Conservation (phyloP, 176 grass and related monocot species). For the Ensete ventricosum region DNA sequence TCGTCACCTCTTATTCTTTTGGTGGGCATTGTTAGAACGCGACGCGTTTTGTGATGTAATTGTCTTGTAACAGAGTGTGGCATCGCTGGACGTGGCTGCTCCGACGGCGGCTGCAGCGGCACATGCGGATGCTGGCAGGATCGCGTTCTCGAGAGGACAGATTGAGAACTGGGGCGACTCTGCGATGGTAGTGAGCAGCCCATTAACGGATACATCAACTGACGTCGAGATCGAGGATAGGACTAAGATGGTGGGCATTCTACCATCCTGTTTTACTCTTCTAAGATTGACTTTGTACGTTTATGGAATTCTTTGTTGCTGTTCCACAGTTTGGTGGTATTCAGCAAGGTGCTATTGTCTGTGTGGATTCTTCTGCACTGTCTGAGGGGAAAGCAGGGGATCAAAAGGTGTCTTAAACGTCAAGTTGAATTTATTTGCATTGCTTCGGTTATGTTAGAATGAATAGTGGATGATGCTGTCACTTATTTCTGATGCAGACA, state of each 20-base stretch:
- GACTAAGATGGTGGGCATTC: constrained; percentile 12
- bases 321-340: constrained; percentile 23
- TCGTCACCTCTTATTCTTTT: not conserved
- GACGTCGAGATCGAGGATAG: constrained; percentile 51
- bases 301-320: not conserved
- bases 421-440: not conserved
- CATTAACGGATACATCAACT: constrained; percentile 51
- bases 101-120: constrained; percentile 18
- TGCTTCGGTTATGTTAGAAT: not conserved
- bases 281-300: not conserved
- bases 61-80: constrained; percentile 19
- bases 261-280: not conserved
- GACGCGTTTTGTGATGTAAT: not conserved
- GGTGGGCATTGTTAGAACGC: not conserved
- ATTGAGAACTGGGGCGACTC: constrained; percentile 79
- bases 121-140: constrained; percentile 12
- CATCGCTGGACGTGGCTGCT: constrained; percentile 38
- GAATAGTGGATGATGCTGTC: not conserved
- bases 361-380: constrained; percentile 31
- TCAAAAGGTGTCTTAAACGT: constrained; percentile 38
- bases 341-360: constrained; percentile 15
- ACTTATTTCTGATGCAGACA: constrained; percentile 23
- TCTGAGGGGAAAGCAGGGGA: constrained; percentile 54
- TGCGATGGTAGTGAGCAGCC: constrained; percentile 47
- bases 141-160: constrained; percentile 39